Evolutionary conservation across 345 rosid species (phyloP).

Genomic region (Aegle marmelos): DNA sequence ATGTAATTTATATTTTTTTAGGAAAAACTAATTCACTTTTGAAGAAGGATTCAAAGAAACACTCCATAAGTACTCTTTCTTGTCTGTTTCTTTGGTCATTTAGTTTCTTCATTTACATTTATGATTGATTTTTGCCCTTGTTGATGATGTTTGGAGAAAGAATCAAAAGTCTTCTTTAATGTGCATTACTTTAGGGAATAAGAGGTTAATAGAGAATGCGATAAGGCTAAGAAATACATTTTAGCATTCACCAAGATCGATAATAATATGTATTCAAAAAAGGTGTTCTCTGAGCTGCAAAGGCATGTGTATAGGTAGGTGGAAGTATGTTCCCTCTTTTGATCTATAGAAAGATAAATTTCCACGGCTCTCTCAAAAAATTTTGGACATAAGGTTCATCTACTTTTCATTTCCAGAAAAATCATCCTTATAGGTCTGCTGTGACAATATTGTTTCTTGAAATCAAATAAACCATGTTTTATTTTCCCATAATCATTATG

Average conservation of each 20-base stretch:
- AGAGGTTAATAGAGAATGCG: conserved; percentile 50
- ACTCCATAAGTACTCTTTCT: conserved; percentile 23
- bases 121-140: conserved; percentile 15
- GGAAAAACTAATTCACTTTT: conserved; percentile 36
- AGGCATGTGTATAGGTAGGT: background rate
- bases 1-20: conserved; percentile 20
- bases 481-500: conserved; percentile 28
- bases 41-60: conserved; percentile 38
- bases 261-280: conserved; percentile 51
- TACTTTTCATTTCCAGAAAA: background rate
- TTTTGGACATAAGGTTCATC: background rate
- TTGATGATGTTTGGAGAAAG: conserved; percentile 56
- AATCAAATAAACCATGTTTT: background rate
- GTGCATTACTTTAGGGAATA: conserved; percentile 46
- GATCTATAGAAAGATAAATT: background rate
- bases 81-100: background rate
- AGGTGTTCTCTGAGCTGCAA: conserved; percentile 63
- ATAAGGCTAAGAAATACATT: conserved; percentile 63
- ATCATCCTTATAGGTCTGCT: background rate
- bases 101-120: background rate
- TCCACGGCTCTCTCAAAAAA: background rate
- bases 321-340: background rate
- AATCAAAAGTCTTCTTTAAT: conserved; percentile 63
- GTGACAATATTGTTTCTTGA: background rate
- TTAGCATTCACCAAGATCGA: conserved; percentile 50